These are phyloP conservation scores for Epichloe brachyelytri DNA, from an alignment of 2,329 filamentous ascomycete species.

Conservation along the genomic window DNA sequence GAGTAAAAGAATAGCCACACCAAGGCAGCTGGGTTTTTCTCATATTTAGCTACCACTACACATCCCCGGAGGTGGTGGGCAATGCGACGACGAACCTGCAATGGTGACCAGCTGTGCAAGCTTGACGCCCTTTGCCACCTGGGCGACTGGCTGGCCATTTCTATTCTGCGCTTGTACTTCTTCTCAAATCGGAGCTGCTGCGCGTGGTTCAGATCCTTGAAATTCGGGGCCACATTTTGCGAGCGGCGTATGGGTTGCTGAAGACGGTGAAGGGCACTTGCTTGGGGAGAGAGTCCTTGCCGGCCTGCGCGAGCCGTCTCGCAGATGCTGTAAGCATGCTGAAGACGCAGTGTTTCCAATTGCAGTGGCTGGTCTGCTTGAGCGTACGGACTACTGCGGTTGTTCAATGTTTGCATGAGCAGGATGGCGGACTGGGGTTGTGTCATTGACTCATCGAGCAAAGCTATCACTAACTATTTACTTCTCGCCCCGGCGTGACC, in stretches of 20 bases:
- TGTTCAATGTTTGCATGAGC: background rate
- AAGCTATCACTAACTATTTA: background rate
- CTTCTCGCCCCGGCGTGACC: background rate
- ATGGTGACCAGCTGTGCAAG: constrained; percentile 50
- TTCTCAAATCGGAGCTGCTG: constrained; percentile 70
- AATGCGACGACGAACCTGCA: constrained; percentile 36
- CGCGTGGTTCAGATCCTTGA: constrained; percentile 53
- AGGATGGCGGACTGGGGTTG: background rate
- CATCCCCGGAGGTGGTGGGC: constrained; percentile 12
- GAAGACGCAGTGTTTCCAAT: too few species aligned
- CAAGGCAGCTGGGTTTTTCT: constrained; percentile 18
- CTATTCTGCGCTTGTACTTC: constrained; percentile 59
- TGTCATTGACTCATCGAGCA: background rate
- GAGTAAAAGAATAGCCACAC: constrained; percentile 27
- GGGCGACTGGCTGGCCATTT: constrained; percentile 47
- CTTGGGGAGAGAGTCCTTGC: constrained; percentile 16
- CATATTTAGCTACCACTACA: background rate
- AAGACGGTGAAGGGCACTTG: constrained; percentile 23
- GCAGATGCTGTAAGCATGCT: constrained; percentile 23
- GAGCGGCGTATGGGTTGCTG: constrained; percentile 48
- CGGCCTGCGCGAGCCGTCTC: constrained; percentile 21
- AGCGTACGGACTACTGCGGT: background rate
- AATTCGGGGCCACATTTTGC: constrained; percentile 72
- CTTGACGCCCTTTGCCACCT: constrained; percentile 49
- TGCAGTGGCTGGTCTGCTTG: background rate